Evolutionary conservation across 108 stramenopile genomes (phyloP), one percentile per base, ranked within the genome.

Genomic region (Pseudonitzschia delicatissima): DNA sequence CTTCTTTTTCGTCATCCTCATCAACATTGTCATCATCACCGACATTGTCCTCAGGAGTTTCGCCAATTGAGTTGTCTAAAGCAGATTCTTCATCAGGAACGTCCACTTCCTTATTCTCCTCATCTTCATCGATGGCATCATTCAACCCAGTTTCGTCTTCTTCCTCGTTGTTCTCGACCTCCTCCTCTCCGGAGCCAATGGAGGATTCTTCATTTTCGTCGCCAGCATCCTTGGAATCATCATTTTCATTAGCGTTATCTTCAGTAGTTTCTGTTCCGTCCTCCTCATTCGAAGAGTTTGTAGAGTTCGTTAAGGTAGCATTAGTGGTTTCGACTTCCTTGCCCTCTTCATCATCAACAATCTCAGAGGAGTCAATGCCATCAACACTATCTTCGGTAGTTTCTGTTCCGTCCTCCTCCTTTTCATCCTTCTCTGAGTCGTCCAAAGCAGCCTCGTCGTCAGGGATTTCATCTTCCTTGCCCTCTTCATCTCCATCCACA

Each of bases 1-100:
- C 18, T 65, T 65, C 64, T 29, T 35, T 48, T n/a, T 12, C 13
- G 12, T 25, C n/a, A 15, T 32, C 64, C 48, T 50, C 48, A 23
- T 51, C 27, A 51, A 23, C 36, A 13, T 20, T 26, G 17, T 67
- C 34, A 18, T 13, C 18, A 12, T 52, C 27, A 26, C 21, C 28
- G 15, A 53, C 62, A 55, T 45, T 52, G 20, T 47, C 25, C 5
- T 20, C 12, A 27, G 27, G 28, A 51, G 23, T 45, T 25, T 45
- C 64, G 28, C 29, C 26, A 18, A 29, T 29, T 15, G 45, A 7
- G 31, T 11, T 47, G 2, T n/a, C 44, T 27, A n/a, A 2, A 1
- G 2, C 12, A 0, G 40, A 42, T 50, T 29, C 60, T 17, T 36
- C 47, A n/a, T 48, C 45, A 31, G 23, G 15, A 45, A 0, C 0